Conservation (phyloP, 331 rosid species). For the Erythrophleum ivorense region DNA sequence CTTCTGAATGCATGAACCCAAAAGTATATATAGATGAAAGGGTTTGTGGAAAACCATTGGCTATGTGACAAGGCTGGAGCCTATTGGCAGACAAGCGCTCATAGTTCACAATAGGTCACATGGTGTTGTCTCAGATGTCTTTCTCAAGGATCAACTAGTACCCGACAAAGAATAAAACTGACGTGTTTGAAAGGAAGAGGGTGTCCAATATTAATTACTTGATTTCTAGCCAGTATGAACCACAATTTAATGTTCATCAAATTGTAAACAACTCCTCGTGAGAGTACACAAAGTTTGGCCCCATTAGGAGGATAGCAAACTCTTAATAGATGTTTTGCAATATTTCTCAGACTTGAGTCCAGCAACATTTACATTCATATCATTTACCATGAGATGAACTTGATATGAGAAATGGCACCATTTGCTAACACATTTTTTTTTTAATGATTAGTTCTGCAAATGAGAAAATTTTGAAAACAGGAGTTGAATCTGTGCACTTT, state of each 20-base stretch:
- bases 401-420: background rate
- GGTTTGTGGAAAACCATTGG: background rate
- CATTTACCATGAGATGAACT: background rate
- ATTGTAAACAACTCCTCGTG: background rate
- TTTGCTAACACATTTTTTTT: background rate
- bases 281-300: background rate
- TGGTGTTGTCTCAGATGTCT: background rate
- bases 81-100: constrained; percentile 35
- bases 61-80: background rate
- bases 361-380: too few species aligned
- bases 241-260: background rate
- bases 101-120: background rate
- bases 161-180: background rate
- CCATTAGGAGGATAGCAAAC: background rate
- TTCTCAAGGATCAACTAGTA: background rate
- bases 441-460: background rate
- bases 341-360: too few species aligned
- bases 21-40: constrained; percentile 40
- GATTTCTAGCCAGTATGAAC: background rate
- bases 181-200: background rate
- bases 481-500: background rate
- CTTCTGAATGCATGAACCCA: constrained; percentile 3
- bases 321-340: background rate
- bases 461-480: background rate
- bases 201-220: background rate